A percentile compares a stretch with the other conserved stretches of the same genome.
phyloP scores from a whole-genome alignment of 139 green algal genomes.

The Coelastrella sp. region DNA sequence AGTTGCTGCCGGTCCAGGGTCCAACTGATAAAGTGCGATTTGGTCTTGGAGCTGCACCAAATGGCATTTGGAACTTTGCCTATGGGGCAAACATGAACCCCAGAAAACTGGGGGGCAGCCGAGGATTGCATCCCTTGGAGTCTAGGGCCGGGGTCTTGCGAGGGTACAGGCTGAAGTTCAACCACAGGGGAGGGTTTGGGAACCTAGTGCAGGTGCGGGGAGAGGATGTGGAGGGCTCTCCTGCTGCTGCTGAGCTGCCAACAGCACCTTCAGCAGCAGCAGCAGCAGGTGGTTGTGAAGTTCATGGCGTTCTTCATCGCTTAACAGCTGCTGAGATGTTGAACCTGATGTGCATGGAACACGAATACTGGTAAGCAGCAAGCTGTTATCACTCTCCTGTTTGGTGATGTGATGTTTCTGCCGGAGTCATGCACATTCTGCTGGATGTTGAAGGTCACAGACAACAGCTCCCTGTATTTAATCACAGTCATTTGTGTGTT shows the following conservation, averaged over 20 bases:
- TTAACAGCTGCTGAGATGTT: conserved; percentile 52
- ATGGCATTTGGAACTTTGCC: conserved; percentile 69
- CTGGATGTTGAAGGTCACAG: too few relatives aligned
- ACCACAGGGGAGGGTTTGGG: conserved; percentile 62
- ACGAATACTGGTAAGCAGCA: conserved; percentile 61
- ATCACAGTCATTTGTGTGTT: too few relatives aligned
- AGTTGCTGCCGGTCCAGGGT: not conserved
- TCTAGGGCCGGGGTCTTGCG: conserved; percentile 52
- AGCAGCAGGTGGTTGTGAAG: conserved; percentile 20
- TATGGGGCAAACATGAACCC: conserved; percentile 73
- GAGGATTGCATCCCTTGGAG: conserved; percentile 56
- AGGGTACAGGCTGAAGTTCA: conserved; percentile 61
- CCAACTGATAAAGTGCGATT: not conserved
- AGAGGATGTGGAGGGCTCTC: not conserved
- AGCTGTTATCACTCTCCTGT: not conserved
- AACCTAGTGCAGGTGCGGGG: conserved; percentile 43
- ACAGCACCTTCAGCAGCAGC: conserved; percentile 2
- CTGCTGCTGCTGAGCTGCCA: not conserved
- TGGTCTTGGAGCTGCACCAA: not conserved
- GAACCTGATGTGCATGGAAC: conserved; percentile 64
- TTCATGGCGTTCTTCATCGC: conserved; percentile 69
- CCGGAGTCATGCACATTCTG: too few relatives aligned
- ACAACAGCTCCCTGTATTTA: too few relatives aligned
- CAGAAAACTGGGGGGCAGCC: conserved; percentile 53
- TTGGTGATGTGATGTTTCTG: not conserved